Percentiles rank a stretch among this genome's conserved stretches.
Conservation (phyloP, 2,329 filamentous ascomycete genomes). For the Trichothecium sympodiale region DNA sequence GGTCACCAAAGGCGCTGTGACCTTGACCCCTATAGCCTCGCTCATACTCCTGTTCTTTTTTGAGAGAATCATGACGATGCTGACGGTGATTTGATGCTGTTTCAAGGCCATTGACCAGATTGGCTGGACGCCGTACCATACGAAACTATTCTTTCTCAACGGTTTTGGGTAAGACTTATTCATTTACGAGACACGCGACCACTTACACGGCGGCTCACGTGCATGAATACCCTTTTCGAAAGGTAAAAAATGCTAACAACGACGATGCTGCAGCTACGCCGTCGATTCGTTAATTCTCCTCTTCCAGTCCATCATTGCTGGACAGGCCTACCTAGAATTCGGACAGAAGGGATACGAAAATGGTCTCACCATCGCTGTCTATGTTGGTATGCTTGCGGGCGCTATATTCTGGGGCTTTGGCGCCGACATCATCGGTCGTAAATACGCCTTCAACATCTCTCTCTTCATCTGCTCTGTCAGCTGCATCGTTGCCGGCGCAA, state of each 20-base stretch:
- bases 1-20: neutral
- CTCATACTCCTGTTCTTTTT: neutral
- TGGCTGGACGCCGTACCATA: conserved; percentile 47
- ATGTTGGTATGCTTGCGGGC: conserved; percentile 42
- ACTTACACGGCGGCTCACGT: no score
- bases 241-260: neutral
- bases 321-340: conserved; percentile 48
- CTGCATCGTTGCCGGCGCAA: conserved; percentile 51
- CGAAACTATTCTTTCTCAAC: conserved; percentile 50
- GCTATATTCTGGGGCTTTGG: conserved; percentile 59
- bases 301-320: conserved; percentile 52
- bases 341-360: conserved; percentile 38
- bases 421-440: conserved; percentile 57
- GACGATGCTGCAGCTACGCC: conserved; percentile 23
- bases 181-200: conserved; percentile 12
- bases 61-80: neutral
- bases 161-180: conserved; percentile 38
- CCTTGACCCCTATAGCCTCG: neutral
- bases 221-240: no score
- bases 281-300: conserved; percentile 36
- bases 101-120: conserved; percentile 43
- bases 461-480: conserved; percentile 49
- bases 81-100: conserved; percentile 1
- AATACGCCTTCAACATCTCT: conserved; percentile 57
- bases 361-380: conserved; percentile 51